These are phyloP conservation scores for Amaranthus tricolor DNA, from an alignment of 179 eudicot genomes.

Conservation along the genomic window DNA sequence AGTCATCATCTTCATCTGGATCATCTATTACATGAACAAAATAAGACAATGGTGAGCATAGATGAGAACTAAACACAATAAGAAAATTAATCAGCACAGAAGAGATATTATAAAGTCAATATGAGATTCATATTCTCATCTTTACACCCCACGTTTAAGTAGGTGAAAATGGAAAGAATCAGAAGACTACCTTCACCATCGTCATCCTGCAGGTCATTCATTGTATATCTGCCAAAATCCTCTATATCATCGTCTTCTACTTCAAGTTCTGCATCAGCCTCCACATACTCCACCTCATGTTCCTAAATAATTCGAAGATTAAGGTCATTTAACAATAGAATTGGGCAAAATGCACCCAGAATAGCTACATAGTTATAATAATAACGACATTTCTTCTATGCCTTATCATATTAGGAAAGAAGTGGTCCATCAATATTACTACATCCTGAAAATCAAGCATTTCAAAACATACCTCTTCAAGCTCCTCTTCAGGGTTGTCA, in stretches of 20 bases:
- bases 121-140: neutral
- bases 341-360: neutral
- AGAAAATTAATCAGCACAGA: neutral
- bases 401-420: neutral
- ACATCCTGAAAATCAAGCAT: neutral
- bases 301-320: slow-evolving; percentile 37
- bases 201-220: slow-evolving; percentile 24
- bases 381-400: neutral
- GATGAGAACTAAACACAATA: neutral
- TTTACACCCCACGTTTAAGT: neutral
- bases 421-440: neutral
- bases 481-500: slow-evolving; percentile 40
- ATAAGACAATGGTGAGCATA: neutral
- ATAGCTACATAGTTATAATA: neutral
- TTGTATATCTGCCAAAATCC: slow-evolving; percentile 50
- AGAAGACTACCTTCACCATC: slow-evolving; percentile 28
- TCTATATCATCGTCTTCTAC: slow-evolving; percentile 68
- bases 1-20: slow-evolving; percentile 50
- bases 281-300: slow-evolving; percentile 60
- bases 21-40: slow-evolving; percentile 28
- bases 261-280: slow-evolving; percentile 66
- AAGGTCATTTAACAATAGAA: slow-evolving; percentile 1
- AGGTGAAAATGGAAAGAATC: neutral
- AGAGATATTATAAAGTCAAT: neutral
- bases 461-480: slow-evolving; percentile 45